Evolutionary conservation across 805 yeast genomes (phyloP).

Genomic region (Cyberlindnera galapagoensis): DNA sequence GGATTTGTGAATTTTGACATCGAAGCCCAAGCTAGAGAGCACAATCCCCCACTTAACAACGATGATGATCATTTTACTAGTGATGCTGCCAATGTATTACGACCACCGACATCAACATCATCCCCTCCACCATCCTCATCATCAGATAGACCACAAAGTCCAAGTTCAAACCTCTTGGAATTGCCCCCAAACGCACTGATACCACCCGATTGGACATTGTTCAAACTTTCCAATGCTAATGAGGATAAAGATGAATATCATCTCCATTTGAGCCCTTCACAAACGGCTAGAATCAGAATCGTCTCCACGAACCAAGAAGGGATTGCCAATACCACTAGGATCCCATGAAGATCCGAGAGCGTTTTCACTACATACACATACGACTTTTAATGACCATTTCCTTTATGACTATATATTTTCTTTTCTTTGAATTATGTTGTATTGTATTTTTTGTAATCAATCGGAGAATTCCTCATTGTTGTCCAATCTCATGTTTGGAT

Average conservation of each 20-base stretch:
- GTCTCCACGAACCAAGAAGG: constrained; percentile 5
- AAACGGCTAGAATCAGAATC: constrained; percentile 10
- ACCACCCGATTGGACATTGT: constrained; percentile 24
- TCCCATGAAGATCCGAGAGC: constrained; percentile 1
- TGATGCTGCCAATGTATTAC: constrained; percentile 1
- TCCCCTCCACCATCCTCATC: constrained; percentile 6
- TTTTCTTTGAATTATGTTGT: too few relatives aligned
- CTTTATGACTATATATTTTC: too few relatives aligned
- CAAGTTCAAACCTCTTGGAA: not conserved
- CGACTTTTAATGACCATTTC: too few relatives aligned
- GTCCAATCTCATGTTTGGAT: too few relatives aligned
- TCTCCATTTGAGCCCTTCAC: constrained; percentile 8
- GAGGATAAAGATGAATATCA: constrained; percentile 9
- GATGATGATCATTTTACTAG: too few relatives aligned
- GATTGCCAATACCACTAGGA: not conserved
- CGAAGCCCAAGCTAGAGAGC: too few relatives aligned
- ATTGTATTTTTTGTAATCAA: too few relatives aligned
- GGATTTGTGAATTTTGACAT: too few relatives aligned
- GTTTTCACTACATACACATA: too few relatives aligned
- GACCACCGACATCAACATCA: constrained; percentile 3
- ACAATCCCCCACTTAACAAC: too few relatives aligned
- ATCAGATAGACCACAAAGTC: not conserved
- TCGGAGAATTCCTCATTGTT: too few relatives aligned
- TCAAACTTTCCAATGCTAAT: constrained; percentile 15
- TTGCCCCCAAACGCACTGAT: constrained; percentile 11